These are phyloP conservation scores for Tirmania nivea DNA, from an alignment of 495 filamentous ascomycete genomes.

Conservation along the genomic window DNA sequence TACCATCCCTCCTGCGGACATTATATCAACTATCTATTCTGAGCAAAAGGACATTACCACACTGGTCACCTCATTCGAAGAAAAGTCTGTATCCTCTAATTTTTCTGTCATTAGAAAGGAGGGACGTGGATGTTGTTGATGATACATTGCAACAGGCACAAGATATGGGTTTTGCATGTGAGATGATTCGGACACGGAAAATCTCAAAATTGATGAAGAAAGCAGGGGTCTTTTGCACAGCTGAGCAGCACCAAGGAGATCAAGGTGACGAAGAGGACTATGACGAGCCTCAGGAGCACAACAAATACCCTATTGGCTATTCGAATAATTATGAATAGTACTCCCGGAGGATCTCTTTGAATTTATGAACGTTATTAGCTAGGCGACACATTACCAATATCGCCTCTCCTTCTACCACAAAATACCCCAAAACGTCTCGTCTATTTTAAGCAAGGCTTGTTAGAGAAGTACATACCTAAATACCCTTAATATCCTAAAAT, in stretches of 20 bases:
- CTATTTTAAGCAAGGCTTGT: too few species aligned
- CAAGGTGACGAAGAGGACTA: background rate
- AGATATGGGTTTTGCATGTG: slow-evolving; percentile 8
- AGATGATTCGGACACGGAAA: background rate
- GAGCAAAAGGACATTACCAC: background rate
- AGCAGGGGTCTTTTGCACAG: background rate
- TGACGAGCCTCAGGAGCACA: background rate
- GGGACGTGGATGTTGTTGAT: slow-evolving; percentile 9
- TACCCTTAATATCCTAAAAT: too few species aligned
- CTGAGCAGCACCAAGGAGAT: too few species aligned
- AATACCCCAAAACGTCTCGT: too few species aligned
- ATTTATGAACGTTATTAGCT: too few species aligned
- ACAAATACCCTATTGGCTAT: slow-evolving; percentile 3
- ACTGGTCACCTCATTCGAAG: background rate
- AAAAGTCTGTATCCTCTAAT: slow-evolving; percentile 6
- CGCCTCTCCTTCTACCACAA: too few species aligned
- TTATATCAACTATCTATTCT: slow-evolving; percentile 6
- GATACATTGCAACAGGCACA: slow-evolving; percentile 5
- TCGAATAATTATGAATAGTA: too few species aligned
- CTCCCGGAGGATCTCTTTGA: too few species aligned
- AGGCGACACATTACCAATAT: too few species aligned
- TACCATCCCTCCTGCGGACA: slow-evolving; percentile 6
- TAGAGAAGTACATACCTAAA: too few species aligned
- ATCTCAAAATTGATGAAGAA: background rate
- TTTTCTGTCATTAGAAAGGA: slow-evolving; percentile 10